These are phyloP conservation scores for Collybiopsis luxurians DNA, from an alignment of 768 basidiomycete species.

Conservation along the genomic window DNA sequence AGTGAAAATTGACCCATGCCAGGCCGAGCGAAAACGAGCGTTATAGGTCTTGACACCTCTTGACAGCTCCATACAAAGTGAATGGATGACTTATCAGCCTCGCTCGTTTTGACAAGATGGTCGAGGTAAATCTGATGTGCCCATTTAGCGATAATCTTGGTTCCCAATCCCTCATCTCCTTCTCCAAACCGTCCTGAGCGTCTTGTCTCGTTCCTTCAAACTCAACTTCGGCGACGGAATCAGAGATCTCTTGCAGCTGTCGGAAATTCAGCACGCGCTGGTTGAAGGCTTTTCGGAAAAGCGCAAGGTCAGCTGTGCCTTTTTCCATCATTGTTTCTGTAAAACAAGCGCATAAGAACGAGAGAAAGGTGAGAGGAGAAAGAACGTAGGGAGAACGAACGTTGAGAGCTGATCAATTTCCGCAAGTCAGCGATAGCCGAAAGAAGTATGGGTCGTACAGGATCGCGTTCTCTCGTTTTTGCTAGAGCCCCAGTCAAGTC, in stretches of 20 bases:
- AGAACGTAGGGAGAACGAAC: conserved; percentile 34
- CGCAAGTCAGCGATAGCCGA: conserved; percentile 52
- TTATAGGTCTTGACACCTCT: conserved; percentile 65
- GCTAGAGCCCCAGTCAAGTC: conserved; percentile 20
- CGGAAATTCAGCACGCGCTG: conserved; percentile 69
- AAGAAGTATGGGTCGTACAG: conserved; percentile 59
- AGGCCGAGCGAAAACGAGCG: too few species aligned
- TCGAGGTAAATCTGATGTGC: conserved; percentile 76
- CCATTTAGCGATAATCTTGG: conserved; percentile 56
- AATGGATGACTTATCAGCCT: conserved; percentile 63
- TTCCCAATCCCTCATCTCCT: conserved; percentile 47
- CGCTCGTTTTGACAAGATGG: conserved; percentile 53
- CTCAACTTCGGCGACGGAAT: conserved; percentile 66
- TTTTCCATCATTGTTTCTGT: conserved; percentile 59
- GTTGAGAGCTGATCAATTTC: conserved; percentile 56
- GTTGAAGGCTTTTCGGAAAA: conserved; percentile 76
- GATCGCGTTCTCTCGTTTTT: conserved; percentile 42
- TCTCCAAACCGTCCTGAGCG: conserved; percentile 43
- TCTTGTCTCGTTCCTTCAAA: conserved; percentile 48
- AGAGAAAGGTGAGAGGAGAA: background rate
- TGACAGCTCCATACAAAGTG: conserved; percentile 74
- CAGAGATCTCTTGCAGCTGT: conserved; percentile 89
- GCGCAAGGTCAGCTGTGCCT: conserved; percentile 67
- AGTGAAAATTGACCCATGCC: too few species aligned
- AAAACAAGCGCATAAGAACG: conserved; percentile 10